Conservation (phyloP, 1,139 yeast genomes). For the Trichomonascaceae sp. region DNA sequence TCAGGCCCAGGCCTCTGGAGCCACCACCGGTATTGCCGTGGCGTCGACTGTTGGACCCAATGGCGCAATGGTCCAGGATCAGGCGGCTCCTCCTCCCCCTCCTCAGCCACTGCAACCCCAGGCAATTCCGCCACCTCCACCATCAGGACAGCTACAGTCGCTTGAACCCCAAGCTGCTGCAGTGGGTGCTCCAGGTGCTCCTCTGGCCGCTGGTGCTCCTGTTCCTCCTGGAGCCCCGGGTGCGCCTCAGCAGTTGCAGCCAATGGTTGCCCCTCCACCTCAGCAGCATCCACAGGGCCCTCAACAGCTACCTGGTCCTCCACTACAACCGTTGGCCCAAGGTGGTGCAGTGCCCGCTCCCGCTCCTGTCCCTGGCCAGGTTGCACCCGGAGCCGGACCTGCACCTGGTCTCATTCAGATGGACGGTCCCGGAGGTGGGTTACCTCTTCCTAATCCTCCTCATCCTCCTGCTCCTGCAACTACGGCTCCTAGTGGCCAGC, state of each 20-base stretch:
- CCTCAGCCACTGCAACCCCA: too few species aligned
- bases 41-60: too few species aligned
- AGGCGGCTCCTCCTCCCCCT: too few species aligned
- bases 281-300: slow-evolving; percentile 7
- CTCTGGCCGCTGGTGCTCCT: background rate
- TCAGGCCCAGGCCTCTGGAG: slow-evolving; percentile 63
- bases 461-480: too few species aligned
- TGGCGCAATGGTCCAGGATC: too few species aligned
- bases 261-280: background rate
- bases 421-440: too few species aligned
- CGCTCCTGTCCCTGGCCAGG: background rate
- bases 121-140: too few species aligned
- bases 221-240: slow-evolving; percentile 2
- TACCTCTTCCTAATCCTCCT: too few species aligned
- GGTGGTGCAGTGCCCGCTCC: background rate
- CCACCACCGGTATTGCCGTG: too few species aligned
- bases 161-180: slow-evolving; percentile 29
- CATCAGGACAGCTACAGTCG: slow-evolving; percentile 6
- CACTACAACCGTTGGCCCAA: slow-evolving; percentile 1
- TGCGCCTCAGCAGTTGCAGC: slow-evolving; percentile 5
- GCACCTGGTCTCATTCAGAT: too few species aligned
- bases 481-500: too few species aligned
- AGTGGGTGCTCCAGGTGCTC: slow-evolving; percentile 20
- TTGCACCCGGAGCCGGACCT: slow-evolving; percentile 1
- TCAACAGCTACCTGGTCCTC: slow-evolving; percentile 6